Base-by-base conservation (phyloP, 108 stramenopile species). In the Skeletonema grethae region DNA sequence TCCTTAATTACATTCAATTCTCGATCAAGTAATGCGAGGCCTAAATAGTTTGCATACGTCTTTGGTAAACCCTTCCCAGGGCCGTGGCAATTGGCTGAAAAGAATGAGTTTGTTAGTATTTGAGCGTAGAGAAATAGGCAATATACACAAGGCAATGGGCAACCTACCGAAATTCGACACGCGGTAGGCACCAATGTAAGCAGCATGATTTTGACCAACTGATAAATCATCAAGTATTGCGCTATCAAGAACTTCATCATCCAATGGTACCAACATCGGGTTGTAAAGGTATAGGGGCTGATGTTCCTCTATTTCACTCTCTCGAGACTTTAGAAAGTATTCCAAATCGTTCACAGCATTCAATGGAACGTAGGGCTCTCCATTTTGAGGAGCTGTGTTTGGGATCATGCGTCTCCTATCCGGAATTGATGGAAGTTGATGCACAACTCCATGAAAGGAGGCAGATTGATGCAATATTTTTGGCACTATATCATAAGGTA, bases 261-360 rank as follows among this genome's bases (percentile, higher is more conserved):
- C 55, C 7, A 83, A 32, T 35, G 82, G 61, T 32, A 83, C 16
- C 30, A 83, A 20, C 60, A 63, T 71, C 6, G 82, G 82, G 74
- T 83, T 83, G 67, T 83, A 83, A 43, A 83, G 16, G 41, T 65
- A 83, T 35, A 83, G 62, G 22, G 82, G 75, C 63, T 72, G 65
- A 32, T 83, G 71, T 50, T 82, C 76, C 64, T 72, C 72, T 20
- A 74, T 32, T n/a, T 39, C 31, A 1, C 65, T 28, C 6, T 38
- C 29, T 41, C 76, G 35, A 25, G 71, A 38, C 66, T 73, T 43
- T 18, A 77, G 43, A 61, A 82, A 82, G 72, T 77, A 78, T 0
- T 70, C 73, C 18, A 77, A 48, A 29, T 82, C 77, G 24, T 57
- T 57, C 6, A 67, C 65, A 28, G 63, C 65, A 60, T 82, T 59